Evolutionary conservation across 163 green algal species (phyloP).

Genomic region (Smithsoniella earleae): DNA sequence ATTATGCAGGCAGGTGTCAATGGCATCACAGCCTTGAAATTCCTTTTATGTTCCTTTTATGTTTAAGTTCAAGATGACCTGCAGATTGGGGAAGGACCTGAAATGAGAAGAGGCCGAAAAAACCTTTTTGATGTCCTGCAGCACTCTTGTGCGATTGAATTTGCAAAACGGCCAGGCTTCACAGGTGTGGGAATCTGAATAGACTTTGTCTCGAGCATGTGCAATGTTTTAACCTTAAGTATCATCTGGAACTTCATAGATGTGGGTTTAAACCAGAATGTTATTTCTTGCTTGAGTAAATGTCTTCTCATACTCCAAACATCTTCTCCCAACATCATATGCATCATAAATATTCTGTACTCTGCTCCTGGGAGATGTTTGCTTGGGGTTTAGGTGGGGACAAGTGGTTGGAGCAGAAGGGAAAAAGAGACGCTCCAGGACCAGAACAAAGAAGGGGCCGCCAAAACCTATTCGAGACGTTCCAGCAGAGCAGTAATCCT

Average conservation of each 20-base stretch:
- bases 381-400: constrained; percentile 34
- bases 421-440: constrained; percentile 33
- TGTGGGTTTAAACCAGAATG: too few relatives aligned
- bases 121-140: constrained; percentile 45
- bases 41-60: too few relatives aligned
- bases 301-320: too few relatives aligned
- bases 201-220: neutral
- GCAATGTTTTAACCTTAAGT: neutral
- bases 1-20: too few relatives aligned
- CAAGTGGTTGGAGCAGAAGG: constrained; percentile 40
- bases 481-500: constrained; percentile 43
- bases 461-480: constrained; percentile 41
- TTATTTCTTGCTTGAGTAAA: too few relatives aligned
- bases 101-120: constrained; percentile 30
- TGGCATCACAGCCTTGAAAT: too few relatives aligned
- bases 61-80: too few relatives aligned
- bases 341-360: too few relatives aligned
- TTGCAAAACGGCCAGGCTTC: constrained; percentile 11
- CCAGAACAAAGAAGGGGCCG: constrained; percentile 32
- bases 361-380: too few relatives aligned
- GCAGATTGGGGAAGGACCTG: constrained; percentile 33
- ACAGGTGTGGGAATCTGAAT: constrained; percentile 28
- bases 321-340: too few relatives aligned
- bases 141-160: constrained; percentile 32
- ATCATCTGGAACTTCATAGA: neutral